phyloP scores from a whole-genome alignment of 192 early-diverging fungal genomes.

The Coemansia javaensis region DNA sequence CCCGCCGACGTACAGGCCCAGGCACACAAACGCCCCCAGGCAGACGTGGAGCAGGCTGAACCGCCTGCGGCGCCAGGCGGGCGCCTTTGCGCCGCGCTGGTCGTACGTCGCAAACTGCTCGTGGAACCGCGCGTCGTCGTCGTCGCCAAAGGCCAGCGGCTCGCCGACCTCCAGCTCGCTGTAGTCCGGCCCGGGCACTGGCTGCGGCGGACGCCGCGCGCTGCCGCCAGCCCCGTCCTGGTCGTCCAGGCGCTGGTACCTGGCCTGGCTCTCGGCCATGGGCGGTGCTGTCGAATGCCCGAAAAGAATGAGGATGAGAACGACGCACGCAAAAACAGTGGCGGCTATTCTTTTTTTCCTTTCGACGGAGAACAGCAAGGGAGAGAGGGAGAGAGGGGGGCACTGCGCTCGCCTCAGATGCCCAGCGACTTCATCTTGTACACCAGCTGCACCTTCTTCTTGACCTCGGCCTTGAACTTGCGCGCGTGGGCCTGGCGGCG shows the following conservation, averaged over 20 bases:
- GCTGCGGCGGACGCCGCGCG: no score
- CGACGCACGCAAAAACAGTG: no score
- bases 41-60: constrained; percentile 31
- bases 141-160: constrained; percentile 25
- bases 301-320: no score
- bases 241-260: constrained; percentile 14
- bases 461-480: constrained; percentile 56
- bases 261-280: constrained; percentile 6
- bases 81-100: constrained; percentile 18
- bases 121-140: constrained; percentile 38
- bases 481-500: constrained; percentile 53
- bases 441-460: constrained; percentile 60
- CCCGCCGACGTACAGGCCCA: constrained; percentile 21
- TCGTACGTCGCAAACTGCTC: constrained; percentile 40
- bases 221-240: constrained; percentile 4
- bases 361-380: no score
- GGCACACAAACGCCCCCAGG: constrained; percentile 23
- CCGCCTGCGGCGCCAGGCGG: constrained; percentile 35
- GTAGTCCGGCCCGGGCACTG: constrained; percentile 14
- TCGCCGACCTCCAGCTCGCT: constrained; percentile 31
- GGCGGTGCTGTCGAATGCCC: no score
- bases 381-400: background rate
- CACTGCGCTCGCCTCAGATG: background rate
- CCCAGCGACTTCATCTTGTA: constrained; percentile 58
- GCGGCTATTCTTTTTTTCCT: no score